Evolutionary conservation across 2,329 filamentous ascomycete genomes (phyloP).

Genomic region (Metarhizium sp.): DNA sequence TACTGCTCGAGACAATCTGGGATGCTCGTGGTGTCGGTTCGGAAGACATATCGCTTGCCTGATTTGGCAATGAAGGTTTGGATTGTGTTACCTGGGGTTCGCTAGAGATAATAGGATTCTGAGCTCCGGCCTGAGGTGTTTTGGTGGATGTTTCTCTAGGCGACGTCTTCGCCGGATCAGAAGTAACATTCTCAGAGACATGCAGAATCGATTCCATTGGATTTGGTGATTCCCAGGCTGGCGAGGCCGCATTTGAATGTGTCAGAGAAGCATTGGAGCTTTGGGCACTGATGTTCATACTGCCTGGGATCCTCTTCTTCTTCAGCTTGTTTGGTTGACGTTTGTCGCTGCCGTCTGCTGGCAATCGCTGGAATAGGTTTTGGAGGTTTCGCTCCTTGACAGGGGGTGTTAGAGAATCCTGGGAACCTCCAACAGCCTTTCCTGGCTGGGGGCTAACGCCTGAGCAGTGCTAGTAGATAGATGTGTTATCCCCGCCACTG

Average conservation of each 20-base stretch:
- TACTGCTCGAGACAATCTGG: constrained; percentile 32
- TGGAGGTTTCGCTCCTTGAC: constrained; percentile 59
- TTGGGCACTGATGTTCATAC: constrained; percentile 76
- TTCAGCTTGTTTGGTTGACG: constrained; percentile 82
- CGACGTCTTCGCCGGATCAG: not conserved
- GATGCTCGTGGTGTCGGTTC: constrained; percentile 38
- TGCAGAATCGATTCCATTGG: constrained; percentile 30
- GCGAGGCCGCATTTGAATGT: constrained; percentile 34
- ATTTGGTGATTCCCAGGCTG: constrained; percentile 34
- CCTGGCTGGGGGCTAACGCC: constrained; percentile 36
- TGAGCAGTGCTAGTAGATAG: constrained; percentile 19
- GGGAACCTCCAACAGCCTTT: constrained; percentile 34
- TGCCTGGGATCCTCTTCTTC: constrained; percentile 73
- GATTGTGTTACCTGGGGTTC: constrained; percentile 3
- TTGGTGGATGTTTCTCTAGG: not conserved
- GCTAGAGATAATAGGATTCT: not conserved
- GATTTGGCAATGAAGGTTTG: constrained; percentile 10
- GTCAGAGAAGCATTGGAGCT: constrained; percentile 74
- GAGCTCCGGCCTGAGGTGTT: not conserved
- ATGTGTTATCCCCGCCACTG: constrained; percentile 14
- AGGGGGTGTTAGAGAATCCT: constrained; percentile 44
- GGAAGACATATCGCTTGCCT: constrained; percentile 24
- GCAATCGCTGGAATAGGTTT: constrained; percentile 61
- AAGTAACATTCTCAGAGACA: constrained; percentile 1
- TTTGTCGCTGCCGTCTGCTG: constrained; percentile 48